These are phyloP conservation scores for Petasospora fabianii DNA, from an alignment of 1,139 yeast genomes.

Conservation along the genomic window DNA sequence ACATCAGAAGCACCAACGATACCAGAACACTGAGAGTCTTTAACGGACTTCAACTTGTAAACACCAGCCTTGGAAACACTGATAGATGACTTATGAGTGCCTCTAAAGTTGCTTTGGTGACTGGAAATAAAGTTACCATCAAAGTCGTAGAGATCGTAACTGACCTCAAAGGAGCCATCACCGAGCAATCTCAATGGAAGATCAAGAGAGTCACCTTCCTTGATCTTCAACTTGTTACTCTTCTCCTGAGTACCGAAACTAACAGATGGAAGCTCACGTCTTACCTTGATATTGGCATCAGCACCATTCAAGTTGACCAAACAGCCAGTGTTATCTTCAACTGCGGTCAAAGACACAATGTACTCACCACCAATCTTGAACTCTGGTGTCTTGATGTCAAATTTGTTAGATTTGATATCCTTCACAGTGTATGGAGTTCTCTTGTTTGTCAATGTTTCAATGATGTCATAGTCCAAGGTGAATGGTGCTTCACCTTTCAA, in stretches of 20 bases:
- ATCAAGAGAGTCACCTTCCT: slow-evolving; percentile 57
- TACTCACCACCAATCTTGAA: slow-evolving; percentile 67
- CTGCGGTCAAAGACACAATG: slow-evolving; percentile 56
- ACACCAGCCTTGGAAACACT: slow-evolving; percentile 55
- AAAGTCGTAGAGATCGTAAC: slow-evolving; percentile 35
- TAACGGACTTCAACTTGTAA: slow-evolving; percentile 55
- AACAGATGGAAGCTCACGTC: slow-evolving; percentile 63
- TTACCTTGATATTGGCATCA: slow-evolving; percentile 57
- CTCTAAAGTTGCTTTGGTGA: slow-evolving; percentile 30
- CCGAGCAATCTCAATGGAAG: slow-evolving; percentile 59
- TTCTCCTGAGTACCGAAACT: slow-evolving; percentile 37
- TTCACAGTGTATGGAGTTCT: slow-evolving; percentile 40
- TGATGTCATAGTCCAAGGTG: slow-evolving; percentile 62
- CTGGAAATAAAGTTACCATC: slow-evolving; percentile 29
- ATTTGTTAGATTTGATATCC: slow-evolving; percentile 39
- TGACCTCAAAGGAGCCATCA: slow-evolving; percentile 46
- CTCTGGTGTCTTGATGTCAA: slow-evolving; percentile 49
- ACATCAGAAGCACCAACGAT: slow-evolving; percentile 35
- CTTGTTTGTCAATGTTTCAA: slow-evolving; percentile 45
- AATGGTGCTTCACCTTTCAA: slow-evolving; percentile 82
- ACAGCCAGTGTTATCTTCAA: slow-evolving; percentile 74
- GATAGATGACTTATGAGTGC: slow-evolving; percentile 38
- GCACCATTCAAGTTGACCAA: slow-evolving; percentile 59
- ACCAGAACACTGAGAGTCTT: slow-evolving; percentile 72
- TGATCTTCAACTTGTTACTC: slow-evolving; percentile 37